Base-by-base conservation (phyloP, 2,329 filamentous ascomycete species). In the Paraphoma sp. region DNA sequence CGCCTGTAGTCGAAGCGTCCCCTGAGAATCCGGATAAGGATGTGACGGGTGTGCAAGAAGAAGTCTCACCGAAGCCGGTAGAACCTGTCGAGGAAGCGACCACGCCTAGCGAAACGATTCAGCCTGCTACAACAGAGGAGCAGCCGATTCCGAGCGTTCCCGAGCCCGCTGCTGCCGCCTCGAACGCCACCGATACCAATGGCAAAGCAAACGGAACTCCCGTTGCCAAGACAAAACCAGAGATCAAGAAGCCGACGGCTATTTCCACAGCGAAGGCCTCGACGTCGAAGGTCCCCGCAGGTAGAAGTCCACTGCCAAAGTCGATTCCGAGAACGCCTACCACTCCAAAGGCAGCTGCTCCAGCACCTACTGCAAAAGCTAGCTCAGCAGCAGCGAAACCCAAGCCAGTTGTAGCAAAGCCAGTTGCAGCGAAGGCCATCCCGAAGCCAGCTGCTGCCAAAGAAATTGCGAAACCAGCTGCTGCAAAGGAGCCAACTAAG, bases 11-110 rank as follows among this genome's bases (percentile, higher is more conserved):
- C 29, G 44, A 48, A 3, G 23, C 49, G 18, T 51, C 58, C 45
- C 55, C 59, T 5, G 74, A 71, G 11, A 80, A 80, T 45, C 78
- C 78, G 23, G 80, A 82, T 66, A 82, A 82, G 68, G 67, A 65
- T 53, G 72, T 71, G 9, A 78, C 78, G 17, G 77, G 70, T 33
- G 80, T 67, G 2, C 75, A 81, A 65, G 81, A 82, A 48, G 71
- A 77, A 11, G 73, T 67, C 10, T 58, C 67, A 8, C 70, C 79
- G 68, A 78, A 78, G 64, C 77, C 79, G 6, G 74, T 76, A 31
- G 73, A 78, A 38, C 72, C 75, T 4, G 76, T 76, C 41, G 62
- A 66, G 9, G 64, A 60, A 42, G 50, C 62, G 46, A 75, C 76
- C 38, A 73, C 79, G 12, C 75, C 78, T 45, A 77, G 71, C 33